Base-by-base conservation (phyloP, 305 asterid genomes). In the Nicotiana rustica region DNA sequence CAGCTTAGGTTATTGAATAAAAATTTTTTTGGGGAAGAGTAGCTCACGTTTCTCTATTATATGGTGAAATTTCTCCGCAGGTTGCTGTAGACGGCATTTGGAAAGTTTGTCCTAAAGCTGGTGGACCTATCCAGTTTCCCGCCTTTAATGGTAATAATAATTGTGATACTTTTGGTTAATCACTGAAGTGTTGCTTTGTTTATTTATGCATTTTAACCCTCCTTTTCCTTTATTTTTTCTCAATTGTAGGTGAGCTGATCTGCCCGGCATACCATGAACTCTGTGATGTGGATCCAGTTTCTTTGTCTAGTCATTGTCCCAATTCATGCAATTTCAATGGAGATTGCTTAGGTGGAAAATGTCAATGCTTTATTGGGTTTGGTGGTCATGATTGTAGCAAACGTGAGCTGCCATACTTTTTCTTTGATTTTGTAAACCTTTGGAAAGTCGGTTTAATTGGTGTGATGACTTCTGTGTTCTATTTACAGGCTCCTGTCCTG, bases 211-310 rank as follows among this genome's bases (percentile, higher is more conserved):
- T 61, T 33, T 41, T 56, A 38, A 67, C 21, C 1, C 13, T 65
- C 44, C 2, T 67, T 68, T 21, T 36, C 10, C 52, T n/a, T 79
- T 47, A 35, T 71, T 68, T 71, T 68, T 73, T 29, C 41, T 6
- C n/a, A 77, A 86, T 76, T 87, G 59, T 82, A 97, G 99, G 99
- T 79, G 99, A 92, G 44, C 85, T 97, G 81, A 86, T 90, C 85
- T 97, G 99, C 91, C 99, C 99, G 21, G 97, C 97, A 59, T 94
- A 92, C 92, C 93, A 90, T 76, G 99, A 97, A 85, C 93, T 97
- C 81, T 97, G 99, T 88, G 85, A 87, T 33, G 83, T 87, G 35
- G 91, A 89, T n/a, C 95, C 95, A 25, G 90, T 88, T 71, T 92
- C 92, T 1, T 66, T 86, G 38, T 89, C 97, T 81, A 94, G 94